A percentile compares a stretch with the other conserved stretches of the same genome.
phyloP scores from a whole-genome alignment of 305 asterid species.

The Stenogyne calaminthoides region DNA sequence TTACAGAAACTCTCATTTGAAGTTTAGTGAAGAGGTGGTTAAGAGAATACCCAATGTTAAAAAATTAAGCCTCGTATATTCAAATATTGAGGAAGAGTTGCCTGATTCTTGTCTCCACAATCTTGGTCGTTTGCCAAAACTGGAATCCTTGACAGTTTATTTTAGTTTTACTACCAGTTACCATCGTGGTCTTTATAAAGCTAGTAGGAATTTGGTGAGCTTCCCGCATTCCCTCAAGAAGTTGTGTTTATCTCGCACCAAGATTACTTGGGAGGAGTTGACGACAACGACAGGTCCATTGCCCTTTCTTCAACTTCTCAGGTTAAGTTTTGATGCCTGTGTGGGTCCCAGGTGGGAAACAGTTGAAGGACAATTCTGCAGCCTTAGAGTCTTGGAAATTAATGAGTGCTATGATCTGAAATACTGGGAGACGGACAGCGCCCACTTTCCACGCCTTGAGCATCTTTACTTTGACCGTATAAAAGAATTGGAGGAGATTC shows the following conservation, averaged over 20 bases:
- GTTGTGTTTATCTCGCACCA: neutral
- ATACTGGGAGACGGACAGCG: neutral
- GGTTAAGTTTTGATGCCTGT: neutral
- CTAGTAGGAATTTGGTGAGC: neutral
- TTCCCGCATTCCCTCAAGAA: neutral
- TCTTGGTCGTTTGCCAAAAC: neutral
- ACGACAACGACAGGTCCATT: neutral
- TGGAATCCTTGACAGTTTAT: neutral
- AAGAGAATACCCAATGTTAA: neutral
- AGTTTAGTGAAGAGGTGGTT: neutral
- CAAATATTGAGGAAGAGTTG: neutral
- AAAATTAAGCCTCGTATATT: neutral
- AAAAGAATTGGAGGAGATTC: neutral
- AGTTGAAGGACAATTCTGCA: neutral
- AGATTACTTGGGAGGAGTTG: neutral
- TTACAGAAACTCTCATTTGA: neutral
- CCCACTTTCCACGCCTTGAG: neutral
- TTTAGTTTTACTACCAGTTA: too few species aligned
- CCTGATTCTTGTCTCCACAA: neutral
- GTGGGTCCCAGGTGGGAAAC: neutral
- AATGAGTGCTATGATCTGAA: neutral
- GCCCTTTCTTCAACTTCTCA: neutral
- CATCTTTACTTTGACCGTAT: neutral
- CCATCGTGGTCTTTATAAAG: neutral
- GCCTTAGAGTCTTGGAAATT: too few species aligned